Conservation (phyloP, 1,284 basidiomycete genomes). For the Ustilago bromivora region DNA sequence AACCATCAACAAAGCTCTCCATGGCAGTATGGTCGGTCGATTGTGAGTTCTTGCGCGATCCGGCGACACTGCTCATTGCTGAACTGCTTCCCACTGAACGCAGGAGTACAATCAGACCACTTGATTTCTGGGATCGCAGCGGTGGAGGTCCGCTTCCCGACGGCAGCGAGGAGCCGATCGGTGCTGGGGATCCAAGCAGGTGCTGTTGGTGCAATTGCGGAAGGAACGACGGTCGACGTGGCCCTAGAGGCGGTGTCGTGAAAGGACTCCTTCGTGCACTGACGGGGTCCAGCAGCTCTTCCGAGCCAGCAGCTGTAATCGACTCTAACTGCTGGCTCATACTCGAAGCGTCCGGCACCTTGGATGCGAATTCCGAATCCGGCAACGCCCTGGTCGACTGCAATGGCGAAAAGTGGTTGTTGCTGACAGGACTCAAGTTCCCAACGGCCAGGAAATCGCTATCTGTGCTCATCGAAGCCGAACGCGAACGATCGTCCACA, state of each 20-base stretch:
- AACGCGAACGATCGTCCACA: slow-evolving; percentile 6
- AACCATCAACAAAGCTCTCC: slow-evolving; percentile 21
- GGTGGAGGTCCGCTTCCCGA: slow-evolving; percentile 7
- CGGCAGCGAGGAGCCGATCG: slow-evolving; percentile 21
- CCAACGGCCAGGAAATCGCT: slow-evolving; percentile 20
- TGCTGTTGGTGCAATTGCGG: slow-evolving; percentile 19
- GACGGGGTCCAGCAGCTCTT: slow-evolving; percentile 28
- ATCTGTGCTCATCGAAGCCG: slow-evolving; percentile 37
- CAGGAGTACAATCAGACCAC: slow-evolving; percentile 33
- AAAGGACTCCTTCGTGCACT: slow-evolving; percentile 24
- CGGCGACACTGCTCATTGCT: slow-evolving; percentile 4
- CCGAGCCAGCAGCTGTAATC: slow-evolving; percentile 26
- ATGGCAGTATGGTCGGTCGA: slow-evolving; percentile 30
- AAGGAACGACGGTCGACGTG: slow-evolving; percentile 23
- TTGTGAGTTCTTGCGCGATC: slow-evolving; percentile 37
- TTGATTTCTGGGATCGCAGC: slow-evolving; percentile 21
- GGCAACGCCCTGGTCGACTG: slow-evolving; percentile 22
- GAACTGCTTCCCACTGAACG: slow-evolving; percentile 44
- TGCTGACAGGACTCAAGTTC: slow-evolving; percentile 28
- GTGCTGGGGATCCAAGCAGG: slow-evolving; percentile 44
- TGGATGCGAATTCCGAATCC: slow-evolving; percentile 34
- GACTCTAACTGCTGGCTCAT: slow-evolving; percentile 42
- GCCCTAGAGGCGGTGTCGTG: slow-evolving; percentile 37
- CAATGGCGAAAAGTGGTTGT: slow-evolving; percentile 41
- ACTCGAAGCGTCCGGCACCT: slow-evolving; percentile 23